Evolutionary conservation across 2,329 filamentous ascomycete species (phyloP).

Genomic region (Pestalotiopsis sp.): DNA sequence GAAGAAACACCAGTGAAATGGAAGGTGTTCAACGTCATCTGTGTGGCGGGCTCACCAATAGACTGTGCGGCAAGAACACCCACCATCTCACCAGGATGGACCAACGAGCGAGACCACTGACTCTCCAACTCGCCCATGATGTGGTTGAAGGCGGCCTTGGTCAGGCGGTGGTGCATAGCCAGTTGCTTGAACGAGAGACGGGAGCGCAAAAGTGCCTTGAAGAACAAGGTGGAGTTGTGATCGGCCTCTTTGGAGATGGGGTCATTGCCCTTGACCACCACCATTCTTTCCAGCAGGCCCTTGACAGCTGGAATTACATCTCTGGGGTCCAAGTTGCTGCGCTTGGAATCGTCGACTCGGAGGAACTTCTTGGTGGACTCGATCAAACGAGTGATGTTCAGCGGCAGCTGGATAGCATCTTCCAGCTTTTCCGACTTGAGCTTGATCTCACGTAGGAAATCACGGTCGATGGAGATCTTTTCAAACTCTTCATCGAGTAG

Average conservation of each 20-base stretch:
- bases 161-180: constrained; percentile 82
- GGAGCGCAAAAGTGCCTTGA: constrained; percentile 90
- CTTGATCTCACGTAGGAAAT: constrained; percentile 71
- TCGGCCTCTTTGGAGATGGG: constrained; percentile 84
- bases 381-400: constrained; percentile 90
- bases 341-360: constrained; percentile 80
- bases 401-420: constrained; percentile 85
- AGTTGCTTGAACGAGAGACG: constrained; percentile 91
- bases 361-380: constrained; percentile 89
- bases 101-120: constrained; percentile 82
- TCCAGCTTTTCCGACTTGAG: constrained; percentile 69
- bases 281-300: constrained; percentile 73
- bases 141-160: constrained; percentile 90
- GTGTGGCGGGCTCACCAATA: constrained; percentile 96
- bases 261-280: constrained; percentile 86
- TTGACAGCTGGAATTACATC: constrained; percentile 84
- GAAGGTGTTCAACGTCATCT: constrained; percentile 99
- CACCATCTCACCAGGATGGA: constrained; percentile 97
- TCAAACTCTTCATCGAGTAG: constrained; percentile 90
- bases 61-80: constrained; percentile 97
- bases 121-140: constrained; percentile 89
- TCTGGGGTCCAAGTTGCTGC: constrained; percentile 86
- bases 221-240: constrained; percentile 81
- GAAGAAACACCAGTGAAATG: constrained; percentile 99
- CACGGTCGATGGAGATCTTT: constrained; percentile 72